These are phyloP conservation scores for Magnaporthiopsis rhizophila DNA, from an alignment of 2,329 filamentous ascomycete species.

Conservation along the genomic window DNA sequence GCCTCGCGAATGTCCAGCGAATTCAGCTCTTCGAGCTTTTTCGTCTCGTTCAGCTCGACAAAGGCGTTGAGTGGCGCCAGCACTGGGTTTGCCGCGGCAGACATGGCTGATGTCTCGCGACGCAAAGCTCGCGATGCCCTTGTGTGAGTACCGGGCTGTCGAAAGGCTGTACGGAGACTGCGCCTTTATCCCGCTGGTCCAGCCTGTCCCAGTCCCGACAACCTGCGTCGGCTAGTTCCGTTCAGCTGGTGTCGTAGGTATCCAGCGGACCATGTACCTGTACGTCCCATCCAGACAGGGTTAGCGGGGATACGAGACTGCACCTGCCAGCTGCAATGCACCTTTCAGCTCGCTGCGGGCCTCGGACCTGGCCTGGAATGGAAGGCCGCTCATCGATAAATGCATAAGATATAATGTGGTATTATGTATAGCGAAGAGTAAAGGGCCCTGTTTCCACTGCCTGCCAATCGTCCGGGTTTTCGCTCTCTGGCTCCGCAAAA, in stretches of 20 bases:
- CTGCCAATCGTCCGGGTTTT: background rate
- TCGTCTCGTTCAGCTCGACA: background rate
- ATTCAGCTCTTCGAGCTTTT: background rate
- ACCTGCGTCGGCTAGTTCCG: background rate
- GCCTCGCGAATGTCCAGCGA: background rate
- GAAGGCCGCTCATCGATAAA: background rate
- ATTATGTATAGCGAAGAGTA: background rate
- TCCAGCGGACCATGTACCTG: background rate
- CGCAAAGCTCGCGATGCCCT: too few relatives aligned
- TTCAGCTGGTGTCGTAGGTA: too few relatives aligned
- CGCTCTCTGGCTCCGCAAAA: background rate
- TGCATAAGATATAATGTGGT: background rate
- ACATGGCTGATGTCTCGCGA: background rate
- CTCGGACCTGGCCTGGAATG: background rate
- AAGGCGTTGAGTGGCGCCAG: background rate
- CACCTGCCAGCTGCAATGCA: background rate
- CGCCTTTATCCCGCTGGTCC: background rate
- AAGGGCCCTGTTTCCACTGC: constrained; percentile 1
- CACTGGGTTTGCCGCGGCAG: background rate
- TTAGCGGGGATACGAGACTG: background rate
- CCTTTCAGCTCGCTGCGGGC: background rate
- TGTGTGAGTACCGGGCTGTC: background rate
- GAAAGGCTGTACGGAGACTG: background rate
- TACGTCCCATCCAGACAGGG: background rate
- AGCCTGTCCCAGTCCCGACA: background rate